A percentile compares a stretch with the other conserved stretches of the same genome.
phyloP scores from a whole-genome alignment of 164 flowering plant species.

The Cinnamomum micranthum region DNA sequence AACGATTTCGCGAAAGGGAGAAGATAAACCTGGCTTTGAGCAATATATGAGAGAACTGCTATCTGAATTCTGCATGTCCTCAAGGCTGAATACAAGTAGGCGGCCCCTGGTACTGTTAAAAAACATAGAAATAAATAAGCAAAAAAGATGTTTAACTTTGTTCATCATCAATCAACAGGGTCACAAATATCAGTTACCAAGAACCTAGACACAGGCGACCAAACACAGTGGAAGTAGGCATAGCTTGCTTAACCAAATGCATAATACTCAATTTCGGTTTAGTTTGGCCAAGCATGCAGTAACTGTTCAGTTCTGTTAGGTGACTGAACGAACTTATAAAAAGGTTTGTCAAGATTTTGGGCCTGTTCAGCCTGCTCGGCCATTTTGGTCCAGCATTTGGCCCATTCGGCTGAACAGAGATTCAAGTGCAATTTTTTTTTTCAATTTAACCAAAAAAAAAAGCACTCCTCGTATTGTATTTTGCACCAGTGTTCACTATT shows the following conservation, averaged over 20 bases:
- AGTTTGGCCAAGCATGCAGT: no score
- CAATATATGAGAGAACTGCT: conserved; percentile 51
- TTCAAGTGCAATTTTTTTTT: no score
- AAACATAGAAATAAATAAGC: neutral
- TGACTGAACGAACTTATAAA: no score
- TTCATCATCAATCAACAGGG: neutral
- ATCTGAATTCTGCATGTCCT: conserved; percentile 59
- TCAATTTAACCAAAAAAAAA: no score
- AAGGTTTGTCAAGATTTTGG: no score
- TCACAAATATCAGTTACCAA: neutral
- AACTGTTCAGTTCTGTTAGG: no score
- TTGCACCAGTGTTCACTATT: no score
- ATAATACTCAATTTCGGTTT: no score
- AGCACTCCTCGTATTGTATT: no score
- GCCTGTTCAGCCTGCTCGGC: no score
- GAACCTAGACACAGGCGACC: neutral
- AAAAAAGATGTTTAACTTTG: neutral
- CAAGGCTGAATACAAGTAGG: conserved; percentile 69
- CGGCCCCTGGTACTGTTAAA: conserved; percentile 75
- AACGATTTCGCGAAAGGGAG: conserved; percentile 65
- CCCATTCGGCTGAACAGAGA: no score
- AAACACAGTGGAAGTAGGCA: neutral
- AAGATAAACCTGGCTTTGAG: conserved; percentile 56
- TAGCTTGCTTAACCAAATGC: neutral
- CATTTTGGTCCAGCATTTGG: no score